A percentile compares a stretch with the other conserved stretches of the same genome.
These are phyloP conservation scores for Coemansia sp. DNA, from an alignment of 192 early-diverging fungal genomes.

Conservation along the genomic window DNA sequence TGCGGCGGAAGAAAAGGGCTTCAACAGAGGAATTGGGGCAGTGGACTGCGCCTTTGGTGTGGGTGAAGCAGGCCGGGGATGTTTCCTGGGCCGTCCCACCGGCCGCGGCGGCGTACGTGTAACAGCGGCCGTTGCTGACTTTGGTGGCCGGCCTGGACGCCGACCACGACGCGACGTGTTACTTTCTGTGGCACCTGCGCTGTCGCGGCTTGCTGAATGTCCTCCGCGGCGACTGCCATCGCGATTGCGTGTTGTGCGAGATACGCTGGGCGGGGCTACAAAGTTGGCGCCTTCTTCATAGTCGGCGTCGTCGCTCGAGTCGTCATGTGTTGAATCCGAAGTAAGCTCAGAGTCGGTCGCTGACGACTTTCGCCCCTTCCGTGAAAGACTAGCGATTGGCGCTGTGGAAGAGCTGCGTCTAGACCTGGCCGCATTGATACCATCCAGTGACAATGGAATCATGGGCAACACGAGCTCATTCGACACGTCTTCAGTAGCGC, in stretches of 20 bases:
- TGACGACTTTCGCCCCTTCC: too few species aligned
- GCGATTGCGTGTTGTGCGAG: constrained; percentile 19
- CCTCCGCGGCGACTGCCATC: constrained; percentile 5
- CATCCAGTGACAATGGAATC: background rate
- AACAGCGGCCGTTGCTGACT: background rate
- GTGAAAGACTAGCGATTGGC: background rate
- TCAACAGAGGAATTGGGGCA: background rate
- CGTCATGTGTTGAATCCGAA: constrained; percentile 3
- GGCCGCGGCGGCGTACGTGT: background rate
- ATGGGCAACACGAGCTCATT: background rate
- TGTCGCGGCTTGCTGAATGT: background rate
- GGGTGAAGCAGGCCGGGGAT: background rate
- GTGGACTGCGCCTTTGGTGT: background rate
- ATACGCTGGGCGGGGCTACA: background rate
- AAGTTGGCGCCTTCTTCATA: constrained; percentile 7
- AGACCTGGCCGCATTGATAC: background rate
- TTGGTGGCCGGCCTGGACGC: background rate
- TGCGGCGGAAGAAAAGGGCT: background rate
- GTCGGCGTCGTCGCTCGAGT: constrained; percentile 10
- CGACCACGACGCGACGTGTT: background rate
- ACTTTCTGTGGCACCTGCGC: background rate
- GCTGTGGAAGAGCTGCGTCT: background rate
- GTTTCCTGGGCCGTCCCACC: background rate
- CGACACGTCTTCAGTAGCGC: background rate
- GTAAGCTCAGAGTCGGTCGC: background rate